Evolutionary conservation across 2,329 filamentous ascomycete species (phyloP).

Genomic region (Pyricularia sp.): DNA sequence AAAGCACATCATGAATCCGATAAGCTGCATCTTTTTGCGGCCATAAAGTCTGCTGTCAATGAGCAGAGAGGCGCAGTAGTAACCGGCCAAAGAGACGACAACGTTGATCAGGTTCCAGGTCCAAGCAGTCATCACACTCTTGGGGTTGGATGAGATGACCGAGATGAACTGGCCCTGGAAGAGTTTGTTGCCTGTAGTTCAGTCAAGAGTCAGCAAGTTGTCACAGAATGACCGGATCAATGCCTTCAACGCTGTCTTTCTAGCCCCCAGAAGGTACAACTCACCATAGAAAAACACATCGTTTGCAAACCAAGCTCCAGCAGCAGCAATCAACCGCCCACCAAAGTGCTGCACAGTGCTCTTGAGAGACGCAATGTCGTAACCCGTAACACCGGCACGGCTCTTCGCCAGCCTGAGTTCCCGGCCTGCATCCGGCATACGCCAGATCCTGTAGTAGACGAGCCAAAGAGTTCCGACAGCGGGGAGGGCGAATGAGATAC

Average conservation of each 20-base stretch:
- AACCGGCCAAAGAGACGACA: slow-evolving; percentile 74
- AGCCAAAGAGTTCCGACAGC: slow-evolving; percentile 89
- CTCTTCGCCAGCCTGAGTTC: slow-evolving; percentile 77
- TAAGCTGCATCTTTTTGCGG: slow-evolving; percentile 90
- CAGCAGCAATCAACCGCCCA: slow-evolving; percentile 75
- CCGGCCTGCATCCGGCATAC: slow-evolving; percentile 83
- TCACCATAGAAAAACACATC: slow-evolving; percentile 86
- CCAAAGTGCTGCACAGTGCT: slow-evolving; percentile 78
- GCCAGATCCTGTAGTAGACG: slow-evolving; percentile 90
- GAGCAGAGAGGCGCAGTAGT: slow-evolving; percentile 80
- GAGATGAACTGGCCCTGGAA: slow-evolving; percentile 47
- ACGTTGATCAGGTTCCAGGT: slow-evolving; percentile 90
- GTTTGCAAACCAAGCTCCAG: slow-evolving; percentile 89
- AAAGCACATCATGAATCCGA: slow-evolving; percentile 90
- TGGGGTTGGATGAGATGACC: slow-evolving; percentile 61
- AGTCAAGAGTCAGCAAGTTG: background rate
- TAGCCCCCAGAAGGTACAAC: slow-evolving; percentile 8
- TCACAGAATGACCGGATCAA: background rate
- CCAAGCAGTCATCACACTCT: slow-evolving; percentile 78
- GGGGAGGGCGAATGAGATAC: slow-evolving; percentile 84
- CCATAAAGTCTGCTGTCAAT: slow-evolving; percentile 97
- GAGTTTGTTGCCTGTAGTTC: background rate
- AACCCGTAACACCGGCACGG: slow-evolving; percentile 80
- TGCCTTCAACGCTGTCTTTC: background rate
- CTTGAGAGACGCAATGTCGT: slow-evolving; percentile 76